Percentiles rank a stretch among this genome's conserved stretches.
Evolutionary conservation across 768 basidiomycete species (phyloP).

Genomic region (Hirschioporus abietinus): DNA sequence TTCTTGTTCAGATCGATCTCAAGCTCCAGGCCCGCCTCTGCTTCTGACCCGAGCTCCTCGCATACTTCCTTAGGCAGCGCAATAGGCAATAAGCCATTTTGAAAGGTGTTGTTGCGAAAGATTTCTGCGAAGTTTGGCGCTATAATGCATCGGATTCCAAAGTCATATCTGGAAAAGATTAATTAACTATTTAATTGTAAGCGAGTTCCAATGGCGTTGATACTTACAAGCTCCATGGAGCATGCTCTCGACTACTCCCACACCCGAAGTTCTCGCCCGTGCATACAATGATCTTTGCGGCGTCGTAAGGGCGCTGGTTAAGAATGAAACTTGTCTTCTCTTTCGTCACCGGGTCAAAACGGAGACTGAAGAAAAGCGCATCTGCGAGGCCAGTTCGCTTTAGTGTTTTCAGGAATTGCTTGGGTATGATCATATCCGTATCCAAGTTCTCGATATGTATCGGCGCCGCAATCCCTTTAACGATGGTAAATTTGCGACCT

Average conservation of each 20-base stretch:
- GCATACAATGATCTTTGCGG: constrained; percentile 76
- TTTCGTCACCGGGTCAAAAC: constrained; percentile 75
- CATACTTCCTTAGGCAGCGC: constrained; percentile 64
- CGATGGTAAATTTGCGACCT: constrained; percentile 49
- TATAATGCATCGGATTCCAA: constrained; percentile 84
- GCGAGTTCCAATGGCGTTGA: too few species aligned
- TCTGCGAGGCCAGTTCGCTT: constrained; percentile 84
- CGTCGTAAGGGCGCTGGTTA: constrained; percentile 72
- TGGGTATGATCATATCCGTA: constrained; percentile 93
- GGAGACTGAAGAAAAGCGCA: constrained; percentile 77
- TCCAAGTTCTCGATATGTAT: constrained; percentile 81
- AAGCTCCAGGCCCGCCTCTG: constrained; percentile 66
- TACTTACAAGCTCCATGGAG: constrained; percentile 81
- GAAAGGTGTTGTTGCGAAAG: constrained; percentile 85
- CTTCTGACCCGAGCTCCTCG: constrained; percentile 68
- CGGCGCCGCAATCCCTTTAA: constrained; percentile 77
- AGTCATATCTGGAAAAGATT: constrained; percentile 58
- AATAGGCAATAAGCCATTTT: constrained; percentile 88
- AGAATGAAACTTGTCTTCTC: constrained; percentile 79
- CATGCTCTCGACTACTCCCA: constrained; percentile 89
- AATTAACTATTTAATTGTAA: too few species aligned
- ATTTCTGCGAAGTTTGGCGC: constrained; percentile 90
- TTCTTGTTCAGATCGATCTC: constrained; percentile 82
- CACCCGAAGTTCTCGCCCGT: constrained; percentile 89
- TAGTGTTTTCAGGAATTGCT: constrained; percentile 89